phyloP scores from a whole-genome alignment of 2,329 filamentous ascomycete genomes.

The Scedosporium boydii region DNA sequence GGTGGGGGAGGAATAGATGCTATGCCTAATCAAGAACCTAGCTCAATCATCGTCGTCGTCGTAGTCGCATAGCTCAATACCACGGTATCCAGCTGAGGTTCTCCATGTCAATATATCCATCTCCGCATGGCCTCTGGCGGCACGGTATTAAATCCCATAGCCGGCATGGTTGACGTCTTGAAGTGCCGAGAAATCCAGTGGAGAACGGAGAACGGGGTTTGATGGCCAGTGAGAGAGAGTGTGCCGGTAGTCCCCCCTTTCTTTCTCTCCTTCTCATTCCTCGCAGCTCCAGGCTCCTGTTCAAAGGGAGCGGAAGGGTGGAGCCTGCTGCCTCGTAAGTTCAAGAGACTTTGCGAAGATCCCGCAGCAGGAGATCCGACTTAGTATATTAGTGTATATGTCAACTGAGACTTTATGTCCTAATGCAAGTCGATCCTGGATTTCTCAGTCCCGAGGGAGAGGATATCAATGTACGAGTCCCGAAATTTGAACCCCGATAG shows the following conservation, averaged over 20 bases:
- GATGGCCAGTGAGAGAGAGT: background rate
- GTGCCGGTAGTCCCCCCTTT: too few species aligned
- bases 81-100: background rate
- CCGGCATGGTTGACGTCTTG: background rate
- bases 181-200: conserved; percentile 1
- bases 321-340: too few species aligned
- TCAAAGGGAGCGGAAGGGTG: too few species aligned
- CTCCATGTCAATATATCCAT: background rate
- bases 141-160: background rate
- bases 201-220: background rate
- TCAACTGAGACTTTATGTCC: background rate
- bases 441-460: background rate
- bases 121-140: background rate
- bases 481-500: background rate
- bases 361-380: background rate
- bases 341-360: background rate
- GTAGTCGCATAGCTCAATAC: background rate
- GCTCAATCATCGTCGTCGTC: background rate
- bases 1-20: too few species aligned
- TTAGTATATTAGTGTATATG: background rate
- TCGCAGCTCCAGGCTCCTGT: too few species aligned
- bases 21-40: too few species aligned
- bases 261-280: too few species aligned
- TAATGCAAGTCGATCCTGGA: background rate
- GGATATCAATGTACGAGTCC: background rate